These are phyloP conservation scores for Scedosporium boydii DNA, from an alignment of 2,329 filamentous ascomycete species.

Conservation along the genomic window DNA sequence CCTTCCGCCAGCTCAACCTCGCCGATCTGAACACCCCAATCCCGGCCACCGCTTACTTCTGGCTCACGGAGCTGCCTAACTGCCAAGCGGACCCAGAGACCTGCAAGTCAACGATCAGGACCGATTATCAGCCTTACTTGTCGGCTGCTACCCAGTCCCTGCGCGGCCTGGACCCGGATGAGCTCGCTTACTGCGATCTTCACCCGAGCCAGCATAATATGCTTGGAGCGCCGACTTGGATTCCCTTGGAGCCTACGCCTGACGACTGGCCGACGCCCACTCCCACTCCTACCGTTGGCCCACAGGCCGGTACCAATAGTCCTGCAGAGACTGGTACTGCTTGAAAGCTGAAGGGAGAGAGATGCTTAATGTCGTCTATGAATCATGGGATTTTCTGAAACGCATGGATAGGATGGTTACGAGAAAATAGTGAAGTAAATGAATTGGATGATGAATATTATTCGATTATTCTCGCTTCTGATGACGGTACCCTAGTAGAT, in stretches of 20 bases:
- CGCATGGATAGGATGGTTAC: no score
- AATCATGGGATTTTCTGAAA: neutral
- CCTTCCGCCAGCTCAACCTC: conserved; percentile 1
- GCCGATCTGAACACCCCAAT: conserved; percentile 4
- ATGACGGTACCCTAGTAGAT: no score
- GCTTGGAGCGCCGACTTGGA: neutral
- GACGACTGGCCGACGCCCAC: neutral
- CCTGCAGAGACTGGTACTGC: neutral
- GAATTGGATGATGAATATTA: no score
- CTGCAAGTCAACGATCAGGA: neutral
- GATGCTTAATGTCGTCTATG: neutral
- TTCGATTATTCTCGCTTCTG: no score
- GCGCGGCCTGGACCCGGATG: neutral
- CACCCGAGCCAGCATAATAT: neutral
- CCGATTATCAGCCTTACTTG: neutral
- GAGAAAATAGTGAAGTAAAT: no score
- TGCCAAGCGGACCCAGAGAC: neutral
- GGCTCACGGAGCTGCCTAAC: neutral
- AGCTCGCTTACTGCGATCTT: conserved; percentile 1
- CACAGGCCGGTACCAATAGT: neutral
- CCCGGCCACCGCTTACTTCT: conserved; percentile 3
- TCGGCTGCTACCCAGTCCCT: conserved; percentile 1
- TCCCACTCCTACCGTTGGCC: neutral
- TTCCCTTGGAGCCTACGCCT: conserved; percentile 4
- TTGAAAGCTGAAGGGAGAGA: neutral